A percentile compares a stretch with the other conserved stretches of the same genome.
These are phyloP conservation scores for Chrysanthemum seticuspe DNA, from an alignment of 129 eudicot species.

Conservation along the genomic window DNA sequence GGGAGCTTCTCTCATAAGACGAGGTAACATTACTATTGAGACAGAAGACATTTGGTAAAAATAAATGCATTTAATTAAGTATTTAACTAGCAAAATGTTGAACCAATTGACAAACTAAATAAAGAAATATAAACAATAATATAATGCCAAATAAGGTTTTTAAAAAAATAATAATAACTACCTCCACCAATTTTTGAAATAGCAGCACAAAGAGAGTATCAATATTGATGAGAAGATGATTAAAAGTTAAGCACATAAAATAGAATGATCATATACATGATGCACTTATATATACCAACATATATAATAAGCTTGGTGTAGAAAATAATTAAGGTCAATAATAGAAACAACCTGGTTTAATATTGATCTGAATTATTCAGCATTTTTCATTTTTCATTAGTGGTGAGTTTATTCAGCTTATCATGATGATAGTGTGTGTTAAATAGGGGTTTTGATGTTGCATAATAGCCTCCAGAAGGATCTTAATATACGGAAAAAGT, in stretches of 20 bases:
- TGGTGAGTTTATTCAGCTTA: not conserved
- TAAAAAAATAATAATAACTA: no score
- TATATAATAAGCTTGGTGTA: not conserved
- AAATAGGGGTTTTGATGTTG: not conserved
- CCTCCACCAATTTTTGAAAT: no score
- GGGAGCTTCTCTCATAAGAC: no score
- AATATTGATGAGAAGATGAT: not conserved
- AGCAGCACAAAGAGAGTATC: no score
- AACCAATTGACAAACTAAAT: no score
- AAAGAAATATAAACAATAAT: no score
- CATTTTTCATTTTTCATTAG: not conserved
- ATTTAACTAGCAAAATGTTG: no score
- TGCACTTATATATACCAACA: no score
- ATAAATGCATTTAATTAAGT: not conserved
- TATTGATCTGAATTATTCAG: constrained; percentile 6
- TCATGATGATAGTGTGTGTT: not conserved
- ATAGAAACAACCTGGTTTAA: constrained; percentile 14
- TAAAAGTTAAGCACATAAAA: not conserved
- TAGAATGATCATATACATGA: not conserved
- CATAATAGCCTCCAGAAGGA: not conserved
- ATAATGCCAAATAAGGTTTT: no score
- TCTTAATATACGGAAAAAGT: not conserved
- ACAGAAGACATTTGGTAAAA: no score
- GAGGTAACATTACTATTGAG: no score
- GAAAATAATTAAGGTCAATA: not conserved